Base-by-base conservation (phyloP, 371 early-diverging fungal species). In the Coemansia sp. region DNA sequence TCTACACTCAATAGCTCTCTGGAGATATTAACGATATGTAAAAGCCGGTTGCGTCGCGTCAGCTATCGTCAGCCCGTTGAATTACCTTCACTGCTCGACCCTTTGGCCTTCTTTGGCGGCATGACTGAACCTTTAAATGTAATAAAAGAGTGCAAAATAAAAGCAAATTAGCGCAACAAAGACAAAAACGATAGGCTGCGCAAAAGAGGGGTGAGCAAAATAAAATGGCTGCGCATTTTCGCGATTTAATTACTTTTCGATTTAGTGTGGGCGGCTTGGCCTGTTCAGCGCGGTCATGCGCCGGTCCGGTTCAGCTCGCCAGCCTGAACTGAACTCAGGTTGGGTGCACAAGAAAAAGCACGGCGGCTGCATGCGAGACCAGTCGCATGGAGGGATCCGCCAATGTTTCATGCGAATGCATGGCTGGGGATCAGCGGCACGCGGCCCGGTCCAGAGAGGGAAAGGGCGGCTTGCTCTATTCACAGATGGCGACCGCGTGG, bases 21-120 rank as follows among this genome's bases (percentile, higher is more conserved):
- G 21, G 33, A 8, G 8, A 12, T n/a, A 16, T 56, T 56, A 56
- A 26, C 20, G 37, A 30, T 7, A 16, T 26, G 20, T 5, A 28
- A 33, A 33, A 18, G 9, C 50, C 33, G 11, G 18, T 40, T 37
- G 23, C 7, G 48, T 25, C 12, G 11, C 23, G 21, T 20, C 5
- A 25, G 60, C 6, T 44, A 33, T 9, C 33, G 33, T 33, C 33
- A 2, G 33, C 9, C 33, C 16, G n/a, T 14, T 25, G 39, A 52
- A 20, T 59, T 71, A 71, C 72, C 72, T 59, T 71, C 72, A 21
- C 44, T 57, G 50, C 67, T 55, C 18, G 48, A 14, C 48, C 70
- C 71, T 26, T 71, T 71, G 25, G 58, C 42, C 57, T 71, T 71
- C 54, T 71, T 71, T 53, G 72, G 59, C 26, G 72, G 62, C 72